phyloP scores from a whole-genome alignment of 441 rosid genomes.

The Geranium incanum region DNA sequence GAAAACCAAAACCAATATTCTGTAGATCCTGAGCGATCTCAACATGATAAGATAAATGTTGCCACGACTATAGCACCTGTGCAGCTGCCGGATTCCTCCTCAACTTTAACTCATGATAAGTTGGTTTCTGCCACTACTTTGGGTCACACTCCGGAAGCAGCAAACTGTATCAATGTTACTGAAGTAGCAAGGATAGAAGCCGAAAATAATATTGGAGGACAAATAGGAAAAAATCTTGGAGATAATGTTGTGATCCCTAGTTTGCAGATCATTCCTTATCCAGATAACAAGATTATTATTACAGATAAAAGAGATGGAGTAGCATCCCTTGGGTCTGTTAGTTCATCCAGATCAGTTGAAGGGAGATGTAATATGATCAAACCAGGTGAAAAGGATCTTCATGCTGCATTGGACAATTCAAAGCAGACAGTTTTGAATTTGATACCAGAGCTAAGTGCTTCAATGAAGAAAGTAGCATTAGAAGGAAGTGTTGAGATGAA shows the following conservation, averaged over 20 bases:
- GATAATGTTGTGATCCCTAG: constrained; percentile 28
- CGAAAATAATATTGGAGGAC: constrained; percentile 31
- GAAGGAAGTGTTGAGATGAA: constrained; percentile 72
- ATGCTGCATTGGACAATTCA: constrained; percentile 31
- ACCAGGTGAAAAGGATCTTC: constrained; percentile 33
- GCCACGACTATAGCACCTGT: constrained; percentile 26
- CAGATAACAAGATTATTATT: constrained; percentile 21
- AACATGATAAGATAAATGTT: constrained; percentile 27
- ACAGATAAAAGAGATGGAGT: constrained; percentile 22
- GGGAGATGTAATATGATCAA: constrained; percentile 25
- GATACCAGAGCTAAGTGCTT: constrained; percentile 42
- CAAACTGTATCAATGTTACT: constrained; percentile 22
- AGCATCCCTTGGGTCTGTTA: constrained; percentile 19
- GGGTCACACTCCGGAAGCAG: constrained; percentile 26
- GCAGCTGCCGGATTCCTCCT: constrained; percentile 27
- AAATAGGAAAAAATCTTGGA: constrained; percentile 30
- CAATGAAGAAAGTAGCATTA: constrained; percentile 65
- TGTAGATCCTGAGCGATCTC: constrained; percentile 31
- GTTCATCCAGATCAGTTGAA: constrained; percentile 25
- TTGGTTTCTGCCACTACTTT: constrained; percentile 21
- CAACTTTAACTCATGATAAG: constrained; percentile 31
- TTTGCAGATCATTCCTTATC: constrained; percentile 21
- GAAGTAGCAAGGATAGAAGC: constrained; percentile 35
- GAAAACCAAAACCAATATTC: constrained; percentile 33
- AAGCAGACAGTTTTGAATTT: constrained; percentile 40